These are phyloP conservation scores for Talaromyces albobiverticillius DNA, from an alignment of 2,329 filamentous ascomycete genomes.

Conservation along the genomic window DNA sequence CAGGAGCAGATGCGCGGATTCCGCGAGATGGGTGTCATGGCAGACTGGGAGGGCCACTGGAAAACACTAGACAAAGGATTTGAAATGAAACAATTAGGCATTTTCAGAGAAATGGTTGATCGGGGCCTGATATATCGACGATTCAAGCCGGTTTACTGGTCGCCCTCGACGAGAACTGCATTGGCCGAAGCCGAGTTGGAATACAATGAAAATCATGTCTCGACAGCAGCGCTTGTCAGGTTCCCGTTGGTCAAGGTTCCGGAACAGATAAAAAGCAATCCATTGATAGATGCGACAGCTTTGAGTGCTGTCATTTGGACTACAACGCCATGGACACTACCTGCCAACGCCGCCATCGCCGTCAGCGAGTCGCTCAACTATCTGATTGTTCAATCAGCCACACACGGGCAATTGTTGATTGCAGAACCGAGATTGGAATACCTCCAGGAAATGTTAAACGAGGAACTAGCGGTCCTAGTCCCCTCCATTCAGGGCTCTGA, in stretches of 20 bases:
- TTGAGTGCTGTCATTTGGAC: constrained; percentile 94
- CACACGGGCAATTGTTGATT: constrained; percentile 64
- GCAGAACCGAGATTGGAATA: constrained; percentile 67
- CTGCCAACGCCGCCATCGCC: constrained; percentile 87
- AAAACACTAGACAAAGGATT: constrained; percentile 62
- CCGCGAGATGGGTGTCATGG: constrained; percentile 61
- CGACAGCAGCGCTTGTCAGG: constrained; percentile 64
- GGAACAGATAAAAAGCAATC: constrained; percentile 40
- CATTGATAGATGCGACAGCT: constrained; percentile 43
- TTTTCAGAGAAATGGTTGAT: constrained; percentile 62
- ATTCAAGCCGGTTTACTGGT: constrained; percentile 65
- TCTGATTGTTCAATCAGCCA: constrained; percentile 58
- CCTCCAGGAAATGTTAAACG: constrained; percentile 51
- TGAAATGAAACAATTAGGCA: constrained; percentile 57
- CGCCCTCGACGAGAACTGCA: constrained; percentile 62
- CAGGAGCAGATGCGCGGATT: constrained; percentile 60
- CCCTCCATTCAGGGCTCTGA: constrained; percentile 62
- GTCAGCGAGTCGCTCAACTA: constrained; percentile 75
- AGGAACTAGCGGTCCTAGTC: constrained; percentile 50
- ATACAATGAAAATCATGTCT: constrained; percentile 61
- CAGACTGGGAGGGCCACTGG: constrained; percentile 61
- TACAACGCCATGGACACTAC: constrained; percentile 95
- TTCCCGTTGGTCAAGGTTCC: constrained; percentile 63
- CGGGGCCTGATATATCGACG: constrained; percentile 61
- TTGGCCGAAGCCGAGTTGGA: constrained; percentile 64